Percentiles rank a stretch among this genome's conserved stretches.
Conservation (phyloP, 164 flowering plant species). For the Liquidambar formosana region DNA sequence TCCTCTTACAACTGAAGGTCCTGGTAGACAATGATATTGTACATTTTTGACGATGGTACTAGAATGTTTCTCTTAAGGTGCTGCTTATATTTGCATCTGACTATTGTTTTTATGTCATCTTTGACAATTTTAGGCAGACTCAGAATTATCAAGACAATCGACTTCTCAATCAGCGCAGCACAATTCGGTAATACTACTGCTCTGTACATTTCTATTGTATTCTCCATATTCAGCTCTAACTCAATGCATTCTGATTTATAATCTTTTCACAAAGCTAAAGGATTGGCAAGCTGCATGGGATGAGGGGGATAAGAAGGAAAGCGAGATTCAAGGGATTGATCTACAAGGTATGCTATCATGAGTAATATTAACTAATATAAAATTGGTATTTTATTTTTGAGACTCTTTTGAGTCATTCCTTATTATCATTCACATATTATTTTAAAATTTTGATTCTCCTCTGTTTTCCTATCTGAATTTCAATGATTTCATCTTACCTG, state of each 20-base stretch:
- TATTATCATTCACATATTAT: neutral
- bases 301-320: constrained; percentile 27
- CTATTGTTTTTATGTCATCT: neutral
- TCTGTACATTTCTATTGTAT: neutral
- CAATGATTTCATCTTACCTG: neutral
- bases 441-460: neutral
- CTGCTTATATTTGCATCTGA: neutral
- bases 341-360: constrained; percentile 26
- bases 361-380: neutral
- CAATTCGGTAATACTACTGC: constrained; percentile 19
- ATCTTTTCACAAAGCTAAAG: constrained; percentile 24
- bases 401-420: neutral
- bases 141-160: constrained; percentile 30
- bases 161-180: constrained; percentile 22
- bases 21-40: too few species aligned
- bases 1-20: too few species aligned
- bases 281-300: constrained; percentile 52
- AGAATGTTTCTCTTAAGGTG: too few species aligned
- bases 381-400: neutral
- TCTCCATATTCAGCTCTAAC: neutral
- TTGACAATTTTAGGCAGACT: constrained; percentile 27
- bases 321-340: constrained; percentile 24
- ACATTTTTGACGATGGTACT: too few species aligned
- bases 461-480: neutral
- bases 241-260: constrained; percentile 7